phyloP scores from a whole-genome alignment of 352 stramenopile genomes.

The Phytophthora pinifolia region DNA sequence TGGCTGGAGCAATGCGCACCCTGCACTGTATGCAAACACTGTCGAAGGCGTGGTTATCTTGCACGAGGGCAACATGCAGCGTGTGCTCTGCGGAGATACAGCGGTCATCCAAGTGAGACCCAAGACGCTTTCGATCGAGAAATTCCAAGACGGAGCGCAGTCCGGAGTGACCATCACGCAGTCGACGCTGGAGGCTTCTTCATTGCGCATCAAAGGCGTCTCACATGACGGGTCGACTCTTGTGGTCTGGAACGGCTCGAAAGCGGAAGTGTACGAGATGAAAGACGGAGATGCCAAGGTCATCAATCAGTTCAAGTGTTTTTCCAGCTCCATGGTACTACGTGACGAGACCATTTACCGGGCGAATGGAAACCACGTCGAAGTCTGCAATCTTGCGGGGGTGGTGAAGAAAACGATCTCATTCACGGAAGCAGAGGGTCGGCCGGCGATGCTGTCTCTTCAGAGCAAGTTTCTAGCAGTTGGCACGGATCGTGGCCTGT shows the following conservation, averaged over 20 bases:
- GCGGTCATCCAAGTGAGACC: slow-evolving; percentile 83
- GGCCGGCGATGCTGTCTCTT: slow-evolving; percentile 76
- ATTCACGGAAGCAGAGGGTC: slow-evolving; percentile 91
- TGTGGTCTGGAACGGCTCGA: slow-evolving; percentile 84
- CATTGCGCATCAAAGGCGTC: slow-evolving; percentile 83
- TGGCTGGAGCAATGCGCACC: slow-evolving; percentile 67
- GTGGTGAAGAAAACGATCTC: slow-evolving; percentile 87
- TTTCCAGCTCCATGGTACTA: slow-evolving; percentile 69
- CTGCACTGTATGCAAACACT: slow-evolving; percentile 71
- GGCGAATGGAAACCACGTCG: slow-evolving; percentile 80
- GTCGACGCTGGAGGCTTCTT: slow-evolving; percentile 55
- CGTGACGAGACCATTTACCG: slow-evolving; percentile 88
- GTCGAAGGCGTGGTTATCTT: slow-evolving; percentile 75
- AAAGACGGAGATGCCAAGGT: slow-evolving; percentile 62
- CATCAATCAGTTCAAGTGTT: slow-evolving; percentile 73
- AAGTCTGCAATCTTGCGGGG: slow-evolving; percentile 88
- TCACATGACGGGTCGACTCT: slow-evolving; percentile 77
- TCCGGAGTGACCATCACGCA: slow-evolving; percentile 56
- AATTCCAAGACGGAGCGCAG: slow-evolving; percentile 59
- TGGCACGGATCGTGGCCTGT: slow-evolving; percentile 75
- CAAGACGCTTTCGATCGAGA: slow-evolving; percentile 72
- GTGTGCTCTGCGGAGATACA: slow-evolving; percentile 73
- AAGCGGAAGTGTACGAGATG: slow-evolving; percentile 89
- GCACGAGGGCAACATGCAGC: slow-evolving; percentile 88
- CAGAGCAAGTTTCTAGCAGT: slow-evolving; percentile 92